Evolutionary conservation across 805 yeast genomes (phyloP).

Genomic region (Barnettozyma sp.): DNA sequence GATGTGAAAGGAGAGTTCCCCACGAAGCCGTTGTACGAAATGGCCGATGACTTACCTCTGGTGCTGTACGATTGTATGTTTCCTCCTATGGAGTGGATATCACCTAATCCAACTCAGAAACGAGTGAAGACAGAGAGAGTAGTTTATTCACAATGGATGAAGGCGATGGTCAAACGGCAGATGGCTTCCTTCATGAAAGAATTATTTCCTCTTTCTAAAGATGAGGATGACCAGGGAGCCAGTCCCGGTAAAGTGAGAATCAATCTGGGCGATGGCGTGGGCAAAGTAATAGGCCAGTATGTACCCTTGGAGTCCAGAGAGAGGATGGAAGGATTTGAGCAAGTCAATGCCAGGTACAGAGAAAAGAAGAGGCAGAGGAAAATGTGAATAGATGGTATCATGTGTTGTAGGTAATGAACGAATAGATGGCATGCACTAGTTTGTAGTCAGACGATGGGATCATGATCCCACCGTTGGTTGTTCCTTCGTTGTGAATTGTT

Average conservation of each 20-base stretch:
- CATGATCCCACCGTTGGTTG: background rate
- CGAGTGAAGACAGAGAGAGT: constrained; percentile 35
- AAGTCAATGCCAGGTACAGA: constrained; percentile 57
- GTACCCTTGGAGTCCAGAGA: constrained; percentile 51
- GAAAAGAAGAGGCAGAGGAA: constrained; percentile 28
- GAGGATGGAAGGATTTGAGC: constrained; percentile 57
- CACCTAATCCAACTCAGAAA: constrained; percentile 29
- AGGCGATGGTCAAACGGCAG: constrained; percentile 48
- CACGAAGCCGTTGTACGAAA: constrained; percentile 69
- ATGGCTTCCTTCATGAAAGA: constrained; percentile 32
- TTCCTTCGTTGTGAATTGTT: background rate
- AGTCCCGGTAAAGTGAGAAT: constrained; percentile 35
- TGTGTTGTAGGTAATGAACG: constrained; percentile 4
- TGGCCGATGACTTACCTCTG: constrained; percentile 87
- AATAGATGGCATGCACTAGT: background rate
- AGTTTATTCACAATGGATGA: constrained; percentile 46
- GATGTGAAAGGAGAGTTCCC: constrained; percentile 47
- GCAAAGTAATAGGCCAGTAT: constrained; percentile 51
- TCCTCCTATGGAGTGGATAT: constrained; percentile 61
- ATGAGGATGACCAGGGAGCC: constrained; percentile 25
- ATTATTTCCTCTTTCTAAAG: constrained; percentile 15
- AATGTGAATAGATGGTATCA: background rate
- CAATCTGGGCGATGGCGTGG: constrained; percentile 75
- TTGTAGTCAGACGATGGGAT: background rate
- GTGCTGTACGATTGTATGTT: constrained; percentile 81